Evolutionary conservation across 352 stramenopile genomes (phyloP).

Genomic region (Pythium phragmitis): DNA sequence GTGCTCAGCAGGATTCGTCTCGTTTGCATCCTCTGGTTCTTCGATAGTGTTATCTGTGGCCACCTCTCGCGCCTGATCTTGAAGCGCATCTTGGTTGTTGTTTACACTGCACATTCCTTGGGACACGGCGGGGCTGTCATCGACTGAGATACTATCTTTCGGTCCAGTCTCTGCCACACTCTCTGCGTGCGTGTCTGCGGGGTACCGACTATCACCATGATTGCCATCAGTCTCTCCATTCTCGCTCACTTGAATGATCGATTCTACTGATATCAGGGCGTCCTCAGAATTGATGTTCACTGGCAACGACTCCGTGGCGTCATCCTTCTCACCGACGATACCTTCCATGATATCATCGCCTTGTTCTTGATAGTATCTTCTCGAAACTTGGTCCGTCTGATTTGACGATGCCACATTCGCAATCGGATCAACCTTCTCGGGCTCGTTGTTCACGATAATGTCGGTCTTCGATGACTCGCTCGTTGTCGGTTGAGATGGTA

Average conservation of each 20-base stretch:
- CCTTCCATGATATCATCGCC: neutral
- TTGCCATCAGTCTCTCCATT: neutral
- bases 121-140: neutral
- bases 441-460: too few relatives aligned
- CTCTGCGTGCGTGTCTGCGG: neutral
- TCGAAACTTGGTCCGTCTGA: conserved; percentile 1
- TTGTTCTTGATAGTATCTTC: neutral
- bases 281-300: neutral
- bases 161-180: neutral
- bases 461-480: neutral
- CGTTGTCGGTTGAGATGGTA: neutral
- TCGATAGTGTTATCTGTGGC: neutral
- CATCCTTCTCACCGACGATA: neutral
- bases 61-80: neutral
- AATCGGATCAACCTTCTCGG: neutral
- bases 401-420: neutral
- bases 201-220: neutral
- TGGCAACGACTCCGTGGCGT: neutral
- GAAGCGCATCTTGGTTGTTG: neutral
- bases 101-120: neutral
- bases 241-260: neutral
- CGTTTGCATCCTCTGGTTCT: neutral
- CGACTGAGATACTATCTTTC: neutral
- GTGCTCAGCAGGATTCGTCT: conserved; percentile 2
- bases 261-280: neutral